Conservation (phyloP, 345 rosid genomes). For the Toxicodendron radicans region DNA sequence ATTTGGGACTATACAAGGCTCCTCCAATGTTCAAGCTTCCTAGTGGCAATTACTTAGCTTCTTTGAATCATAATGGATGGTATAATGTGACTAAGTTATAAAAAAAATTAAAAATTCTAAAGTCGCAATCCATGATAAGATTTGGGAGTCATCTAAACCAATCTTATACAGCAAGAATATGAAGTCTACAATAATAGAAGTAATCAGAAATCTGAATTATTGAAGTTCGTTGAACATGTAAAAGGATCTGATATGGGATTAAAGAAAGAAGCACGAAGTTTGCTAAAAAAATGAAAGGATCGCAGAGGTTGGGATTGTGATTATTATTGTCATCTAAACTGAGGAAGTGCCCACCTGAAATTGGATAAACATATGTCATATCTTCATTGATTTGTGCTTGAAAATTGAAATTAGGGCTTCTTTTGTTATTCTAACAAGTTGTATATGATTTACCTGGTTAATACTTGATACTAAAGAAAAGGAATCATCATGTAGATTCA, state of each 20-base stretch:
- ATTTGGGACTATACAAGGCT: not conserved
- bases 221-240: not conserved
- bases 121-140: not conserved
- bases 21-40: not conserved
- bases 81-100: not conserved
- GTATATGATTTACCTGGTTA: not conserved
- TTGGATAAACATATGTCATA: not conserved
- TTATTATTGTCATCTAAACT: not conserved
- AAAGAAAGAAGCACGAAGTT: not conserved
- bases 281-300: not conserved
- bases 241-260: not conserved
- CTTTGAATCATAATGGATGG: not conserved
- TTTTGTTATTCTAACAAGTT: not conserved
- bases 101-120: not conserved
- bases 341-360: not conserved
- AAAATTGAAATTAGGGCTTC: not conserved
- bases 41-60: not conserved
- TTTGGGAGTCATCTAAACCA: not conserved
- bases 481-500: conserved; percentile 6
- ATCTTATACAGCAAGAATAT: not conserved
- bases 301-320: not conserved
- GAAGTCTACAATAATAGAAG: not conserved
- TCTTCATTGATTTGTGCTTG: not conserved
- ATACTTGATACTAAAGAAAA: conserved; percentile 12
- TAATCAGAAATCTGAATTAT: conserved; percentile 5